A percentile compares a stretch with the other conserved stretches of the same genome.
phyloP scores from a whole-genome alignment of 441 rosid genomes.

The Erodium texanum region DNA sequence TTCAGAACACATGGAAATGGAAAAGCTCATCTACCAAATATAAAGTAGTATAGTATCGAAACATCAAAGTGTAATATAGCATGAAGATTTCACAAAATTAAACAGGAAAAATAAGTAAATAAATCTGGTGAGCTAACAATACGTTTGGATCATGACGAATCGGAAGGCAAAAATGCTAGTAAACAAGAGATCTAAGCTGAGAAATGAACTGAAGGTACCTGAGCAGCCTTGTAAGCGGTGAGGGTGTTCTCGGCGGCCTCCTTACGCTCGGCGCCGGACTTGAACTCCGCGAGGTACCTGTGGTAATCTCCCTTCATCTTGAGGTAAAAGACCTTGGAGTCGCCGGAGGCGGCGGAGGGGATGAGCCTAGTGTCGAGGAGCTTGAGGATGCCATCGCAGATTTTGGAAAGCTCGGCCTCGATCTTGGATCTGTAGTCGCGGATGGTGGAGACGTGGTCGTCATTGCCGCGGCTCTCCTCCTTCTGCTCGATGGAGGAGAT shows the following conservation, averaged over 20 bases:
- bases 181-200: too few relatives aligned
- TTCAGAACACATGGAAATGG: too few relatives aligned
- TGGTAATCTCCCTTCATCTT: constrained; percentile 78
- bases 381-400: constrained; percentile 62
- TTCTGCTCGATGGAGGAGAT: constrained; percentile 26
- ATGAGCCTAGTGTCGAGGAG: constrained; percentile 51
- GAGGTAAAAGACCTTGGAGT: constrained; percentile 45
- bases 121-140: too few relatives aligned
- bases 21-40: too few relatives aligned
- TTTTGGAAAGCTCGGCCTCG: constrained; percentile 52
- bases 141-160: too few relatives aligned
- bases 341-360: constrained; percentile 32
- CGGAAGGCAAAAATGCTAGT: too few relatives aligned
- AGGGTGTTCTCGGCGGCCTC: constrained; percentile 46
- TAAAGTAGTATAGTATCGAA: too few relatives aligned
- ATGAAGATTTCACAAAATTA: too few relatives aligned
- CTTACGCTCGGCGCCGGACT: constrained; percentile 60
- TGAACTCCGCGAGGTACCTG: constrained; percentile 69
- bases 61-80: too few relatives aligned
- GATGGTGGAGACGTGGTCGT: constrained; percentile 52
- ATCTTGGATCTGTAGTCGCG: constrained; percentile 64
- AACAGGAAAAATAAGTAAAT: too few relatives aligned
- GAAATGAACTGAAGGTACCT: constrained; percentile 27
- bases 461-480: constrained; percentile 70
- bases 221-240: constrained; percentile 48